These are phyloP conservation scores for Backusella australiensis DNA, from an alignment of 192 early-diverging fungal species.

Conservation along the genomic window DNA sequence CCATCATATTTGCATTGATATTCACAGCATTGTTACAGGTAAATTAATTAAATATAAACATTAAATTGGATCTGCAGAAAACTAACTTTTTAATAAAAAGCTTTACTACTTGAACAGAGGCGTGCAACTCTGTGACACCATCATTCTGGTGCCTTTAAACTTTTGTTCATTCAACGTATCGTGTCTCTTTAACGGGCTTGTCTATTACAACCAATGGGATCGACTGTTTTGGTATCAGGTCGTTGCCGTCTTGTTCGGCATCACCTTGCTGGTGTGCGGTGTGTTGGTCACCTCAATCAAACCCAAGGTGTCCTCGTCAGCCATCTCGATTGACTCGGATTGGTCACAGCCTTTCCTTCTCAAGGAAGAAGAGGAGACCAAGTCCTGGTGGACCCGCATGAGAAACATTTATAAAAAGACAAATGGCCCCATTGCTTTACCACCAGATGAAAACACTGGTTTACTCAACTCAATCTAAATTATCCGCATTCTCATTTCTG, in stretches of 20 bases:
- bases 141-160: conserved; percentile 72
- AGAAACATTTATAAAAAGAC: neutral
- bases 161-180: conserved; percentile 77
- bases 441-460: conserved; percentile 11
- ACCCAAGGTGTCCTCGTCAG: neutral
- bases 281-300: conserved; percentile 65
- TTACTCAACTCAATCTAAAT: conserved; percentile 3
- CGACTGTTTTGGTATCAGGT: conserved; percentile 62
- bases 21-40: conserved; percentile 58
- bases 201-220: conserved; percentile 76
- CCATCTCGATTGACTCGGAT: neutral
- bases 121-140: conserved; percentile 71
- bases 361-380: neutral
- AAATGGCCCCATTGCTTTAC: neutral
- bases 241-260: conserved; percentile 64
- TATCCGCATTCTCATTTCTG: neutral
- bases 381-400: conserved; percentile 9
- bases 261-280: conserved; percentile 61
- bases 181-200: conserved; percentile 70
- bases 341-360: neutral
- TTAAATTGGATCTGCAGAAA: neutral
- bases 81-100: conserved; percentile 28
- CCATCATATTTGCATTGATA: conserved; percentile 63
- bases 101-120: conserved; percentile 79
- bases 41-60: conserved; percentile 7